phyloP scores from a whole-genome alignment of 208 protist species.

The Strigomonas oncopelti region DNA sequence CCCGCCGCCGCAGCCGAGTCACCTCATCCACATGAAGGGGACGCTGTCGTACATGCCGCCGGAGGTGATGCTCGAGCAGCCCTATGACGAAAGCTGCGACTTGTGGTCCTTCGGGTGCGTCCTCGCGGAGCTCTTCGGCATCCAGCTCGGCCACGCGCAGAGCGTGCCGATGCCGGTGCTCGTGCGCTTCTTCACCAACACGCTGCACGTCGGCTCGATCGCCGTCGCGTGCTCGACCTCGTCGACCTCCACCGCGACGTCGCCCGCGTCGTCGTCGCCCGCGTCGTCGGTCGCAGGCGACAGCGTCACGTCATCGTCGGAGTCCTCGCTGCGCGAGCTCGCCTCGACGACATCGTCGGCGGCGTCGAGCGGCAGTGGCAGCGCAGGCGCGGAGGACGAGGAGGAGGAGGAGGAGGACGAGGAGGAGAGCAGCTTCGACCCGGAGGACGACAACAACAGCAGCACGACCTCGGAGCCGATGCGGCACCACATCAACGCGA shows the following conservation, averaged over 20 bases:
- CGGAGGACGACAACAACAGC: background rate
- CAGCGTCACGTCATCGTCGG: background rate
- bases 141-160: conserved; percentile 67
- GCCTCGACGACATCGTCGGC: no score
- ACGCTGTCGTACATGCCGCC: conserved; percentile 84
- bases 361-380: no score
- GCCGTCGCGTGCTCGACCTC: conserved; percentile 36
- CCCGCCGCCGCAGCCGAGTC: background rate
- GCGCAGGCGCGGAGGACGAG: background rate
- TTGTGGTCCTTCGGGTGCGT: conserved; percentile 83
- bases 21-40: conserved; percentile 73
- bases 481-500: background rate
- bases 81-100: conserved; percentile 77
- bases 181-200: conserved; percentile 53
- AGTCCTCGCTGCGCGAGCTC: no score
- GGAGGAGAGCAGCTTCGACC: background rate
- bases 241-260: background rate
- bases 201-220: conserved; percentile 39
- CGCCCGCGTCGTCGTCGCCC: no score
- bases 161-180: conserved; percentile 66
- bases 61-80: conserved; percentile 78
- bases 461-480: background rate
- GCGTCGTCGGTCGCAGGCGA: background rate
- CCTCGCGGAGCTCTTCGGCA: conserved; percentile 68
- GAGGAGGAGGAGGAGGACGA: background rate